phyloP scores from a whole-genome alignment of 495 filamentous ascomycete species.

The Penicillium egyptiacum region DNA sequence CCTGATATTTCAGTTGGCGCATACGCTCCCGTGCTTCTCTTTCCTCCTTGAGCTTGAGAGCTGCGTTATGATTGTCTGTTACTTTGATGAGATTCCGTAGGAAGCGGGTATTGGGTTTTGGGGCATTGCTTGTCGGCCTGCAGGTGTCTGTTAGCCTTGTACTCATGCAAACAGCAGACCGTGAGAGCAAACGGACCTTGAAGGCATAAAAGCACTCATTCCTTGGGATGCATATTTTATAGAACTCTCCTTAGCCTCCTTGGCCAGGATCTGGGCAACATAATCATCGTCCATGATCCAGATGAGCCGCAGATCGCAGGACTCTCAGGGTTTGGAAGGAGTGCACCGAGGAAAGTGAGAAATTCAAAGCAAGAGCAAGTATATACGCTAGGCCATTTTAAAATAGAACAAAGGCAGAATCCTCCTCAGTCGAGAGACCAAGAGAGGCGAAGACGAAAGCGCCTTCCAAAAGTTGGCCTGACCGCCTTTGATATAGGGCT shows the following conservation, averaged over 20 bases:
- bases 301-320: conserved; percentile 21
- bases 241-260: conserved; percentile 69
- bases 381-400: not conserved
- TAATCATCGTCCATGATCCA: conserved; percentile 65
- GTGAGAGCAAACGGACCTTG: conserved; percentile 53
- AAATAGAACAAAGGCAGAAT: not conserved
- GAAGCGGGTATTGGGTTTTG: conserved; percentile 89
- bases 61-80: conserved; percentile 86
- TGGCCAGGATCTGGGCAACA: conserved; percentile 68
- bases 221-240: conserved; percentile 72
- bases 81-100: conserved; percentile 85
- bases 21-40: conserved; percentile 60
- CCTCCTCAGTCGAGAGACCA: not conserved
- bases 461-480: conserved; percentile 14
- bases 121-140: conserved; percentile 62
- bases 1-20: conserved; percentile 47
- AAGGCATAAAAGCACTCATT: conserved; percentile 65
- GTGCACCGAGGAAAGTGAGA: not conserved
- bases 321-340: not conserved
- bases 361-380: not conserved
- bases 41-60: conserved; percentile 78
- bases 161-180: not conserved
- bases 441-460: conserved; percentile 13
- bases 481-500: conserved; percentile 21
- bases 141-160: conserved; percentile 12